Percentiles rank a stretch among this genome's conserved stretches.
Conservation (phyloP, 495 filamentous ascomycete genomes). For the Annulohypoxylon nitens region DNA sequence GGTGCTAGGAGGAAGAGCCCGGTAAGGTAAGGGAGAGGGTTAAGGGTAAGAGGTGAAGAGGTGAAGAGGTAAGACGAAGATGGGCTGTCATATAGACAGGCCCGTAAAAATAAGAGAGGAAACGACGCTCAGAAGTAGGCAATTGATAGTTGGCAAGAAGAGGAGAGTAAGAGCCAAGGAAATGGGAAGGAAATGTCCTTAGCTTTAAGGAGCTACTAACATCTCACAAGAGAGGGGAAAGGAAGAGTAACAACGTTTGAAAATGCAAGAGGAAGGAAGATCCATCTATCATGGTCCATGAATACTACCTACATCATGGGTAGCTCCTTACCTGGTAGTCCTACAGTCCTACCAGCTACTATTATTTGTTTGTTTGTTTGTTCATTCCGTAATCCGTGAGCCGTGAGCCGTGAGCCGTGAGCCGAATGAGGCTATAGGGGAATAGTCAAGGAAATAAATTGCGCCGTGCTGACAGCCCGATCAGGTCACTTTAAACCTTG, state of each 20-base stretch:
- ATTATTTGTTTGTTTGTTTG: too few relatives aligned
- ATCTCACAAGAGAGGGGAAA: conserved; percentile 17
- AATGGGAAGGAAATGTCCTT: background rate
- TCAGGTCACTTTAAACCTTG: conserved; percentile 4
- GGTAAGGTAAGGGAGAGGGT: background rate
- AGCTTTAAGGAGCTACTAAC: conserved; percentile 16
- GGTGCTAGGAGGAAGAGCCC: background rate
- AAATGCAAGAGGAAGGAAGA: background rate
- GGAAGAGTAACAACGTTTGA: background rate
- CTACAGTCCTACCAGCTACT: too few relatives aligned
- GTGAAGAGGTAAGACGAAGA: background rate
- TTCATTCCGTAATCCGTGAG: background rate
- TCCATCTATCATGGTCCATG: background rate
- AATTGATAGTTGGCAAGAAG: background rate
- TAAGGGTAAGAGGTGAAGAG: background rate
- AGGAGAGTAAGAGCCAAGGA: background rate
- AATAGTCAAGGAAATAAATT: conserved; percentile 4
- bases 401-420: background rate
- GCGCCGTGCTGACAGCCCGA: conserved; percentile 9
- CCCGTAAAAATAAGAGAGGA: background rate
- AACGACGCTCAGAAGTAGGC: background rate
- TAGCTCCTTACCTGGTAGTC: too few relatives aligned
- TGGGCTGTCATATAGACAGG: background rate
- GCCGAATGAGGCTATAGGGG: background rate
- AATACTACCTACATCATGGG: background rate